Conservation (phyloP, 2,329 filamentous ascomycete genomes). For the Chaetomium strumarium region DNA sequence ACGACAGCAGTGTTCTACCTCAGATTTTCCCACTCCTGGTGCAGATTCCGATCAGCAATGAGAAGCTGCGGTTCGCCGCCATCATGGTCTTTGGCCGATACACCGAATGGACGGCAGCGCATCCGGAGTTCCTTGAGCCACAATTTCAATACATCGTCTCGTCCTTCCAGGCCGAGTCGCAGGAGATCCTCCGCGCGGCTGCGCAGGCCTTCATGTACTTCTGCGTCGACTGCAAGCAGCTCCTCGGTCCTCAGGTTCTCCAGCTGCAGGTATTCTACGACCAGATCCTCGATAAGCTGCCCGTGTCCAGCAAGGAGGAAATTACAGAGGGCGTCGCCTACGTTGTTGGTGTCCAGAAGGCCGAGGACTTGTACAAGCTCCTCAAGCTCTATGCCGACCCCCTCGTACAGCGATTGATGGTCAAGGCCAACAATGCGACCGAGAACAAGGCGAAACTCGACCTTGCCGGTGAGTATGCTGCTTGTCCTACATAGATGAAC, state of each 20-base stretch:
- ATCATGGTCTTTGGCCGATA: constrained; percentile 97
- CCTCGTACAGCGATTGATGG: constrained; percentile 77
- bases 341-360: constrained; percentile 80
- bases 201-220: constrained; percentile 96
- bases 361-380: constrained; percentile 72
- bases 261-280: constrained; percentile 92
- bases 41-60: constrained; percentile 90
- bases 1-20: constrained; percentile 80
- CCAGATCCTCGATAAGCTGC: constrained; percentile 78
- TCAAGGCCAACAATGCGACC: constrained; percentile 76
- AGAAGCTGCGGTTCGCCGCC: constrained; percentile 96
- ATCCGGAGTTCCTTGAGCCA: constrained; percentile 84
- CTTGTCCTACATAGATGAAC: background rate
- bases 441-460: constrained; percentile 79
- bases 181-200: constrained; percentile 85
- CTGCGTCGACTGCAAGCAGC: constrained; percentile 86
- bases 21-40: constrained; percentile 91
- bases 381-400: constrained; percentile 93
- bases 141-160: constrained; percentile 95
- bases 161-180: constrained; percentile 81
- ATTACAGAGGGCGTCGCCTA: constrained; percentile 92
- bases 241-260: constrained; percentile 74
- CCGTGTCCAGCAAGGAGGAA: constrained; percentile 84
- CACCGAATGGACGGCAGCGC: constrained; percentile 94
- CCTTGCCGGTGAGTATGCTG: constrained; percentile 65